Evolutionary conservation across 108 stramenopile genomes (phyloP), one percentile per base, ranked within the genome.

Genomic region (Parietichytrium sp.): DNA sequence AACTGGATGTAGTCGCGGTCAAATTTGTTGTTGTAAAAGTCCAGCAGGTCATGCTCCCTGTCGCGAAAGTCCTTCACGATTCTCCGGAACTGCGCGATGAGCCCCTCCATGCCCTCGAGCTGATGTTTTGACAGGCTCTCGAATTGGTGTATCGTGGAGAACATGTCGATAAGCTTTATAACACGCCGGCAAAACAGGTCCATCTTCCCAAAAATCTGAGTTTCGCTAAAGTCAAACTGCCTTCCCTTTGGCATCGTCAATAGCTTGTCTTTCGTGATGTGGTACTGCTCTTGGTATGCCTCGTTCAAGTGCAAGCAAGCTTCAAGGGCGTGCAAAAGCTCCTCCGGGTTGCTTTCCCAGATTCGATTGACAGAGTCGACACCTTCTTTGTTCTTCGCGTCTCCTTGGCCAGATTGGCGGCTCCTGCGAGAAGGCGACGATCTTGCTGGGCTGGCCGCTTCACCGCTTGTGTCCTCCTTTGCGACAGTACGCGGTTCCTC

Each of bases 1-100:
- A 91, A 91, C 52, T 90, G 88, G 10, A 90, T 88, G 80, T 86
- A 90, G 85, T 90, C 90, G 55, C 89, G 80, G 49, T 91, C 90
- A 51, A 90, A 90, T 23, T 83, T 85, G 82, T 90, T 88, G 55
- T 52, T 81, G 80, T 86, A 83, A 83, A 85, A 90, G 72, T 90
- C 88, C 3, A 91, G 84, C 27, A 91, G 51, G 81, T 90, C 87
- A 83, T 91, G 89, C 38, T 83, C 52, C 78, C 87, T 87, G 25
- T 53, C 42, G 26, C 85, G 83, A 49, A 91, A 86, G 4, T 87
- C 54, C 27, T 48, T 29, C 1, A 89, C 82, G 29, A 87, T 81
- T 20, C 80, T 54, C n/a, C 85, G 86, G 54, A 88, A 91, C 0
- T 77, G 80, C 6, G 38, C 84, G 29, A 84, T 31, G 27, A 90